These are phyloP conservation scores for Phialocephala subalpina DNA, from an alignment of 2,329 filamentous ascomycete species.

Conservation along the genomic window DNA sequence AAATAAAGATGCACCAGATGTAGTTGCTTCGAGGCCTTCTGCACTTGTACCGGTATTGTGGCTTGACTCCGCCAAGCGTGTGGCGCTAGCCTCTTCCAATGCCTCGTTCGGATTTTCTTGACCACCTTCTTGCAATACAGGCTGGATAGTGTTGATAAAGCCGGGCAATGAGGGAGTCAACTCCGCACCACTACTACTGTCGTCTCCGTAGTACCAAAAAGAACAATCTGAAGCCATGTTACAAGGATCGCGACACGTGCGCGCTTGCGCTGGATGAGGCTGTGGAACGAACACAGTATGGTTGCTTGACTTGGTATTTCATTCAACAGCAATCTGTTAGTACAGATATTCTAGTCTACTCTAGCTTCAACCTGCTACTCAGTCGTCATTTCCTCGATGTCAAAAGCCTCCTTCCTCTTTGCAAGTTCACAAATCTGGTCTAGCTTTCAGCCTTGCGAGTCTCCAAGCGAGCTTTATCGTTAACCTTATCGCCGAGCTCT, in stretches of 20 bases:
- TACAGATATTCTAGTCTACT: too few relatives aligned
- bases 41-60: neutral
- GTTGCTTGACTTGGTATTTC: neutral
- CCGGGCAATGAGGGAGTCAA: neutral
- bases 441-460: neutral
- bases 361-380: too few relatives aligned
- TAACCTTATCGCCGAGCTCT: neutral
- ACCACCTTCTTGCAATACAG: neutral
- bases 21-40: too few relatives aligned
- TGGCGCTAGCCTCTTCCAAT: neutral
- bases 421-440: neutral
- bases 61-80: neutral
- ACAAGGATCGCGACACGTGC: neutral
- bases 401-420: neutral
- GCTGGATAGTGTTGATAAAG: neutral
- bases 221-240: neutral
- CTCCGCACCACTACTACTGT: too few relatives aligned
- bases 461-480: slow-evolving; percentile 3
- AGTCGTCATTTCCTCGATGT: neutral
- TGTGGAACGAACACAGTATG: neutral
- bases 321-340: too few relatives aligned
- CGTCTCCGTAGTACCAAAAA: too few relatives aligned
- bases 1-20: too few relatives aligned
- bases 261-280: neutral
- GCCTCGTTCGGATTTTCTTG: neutral